Evolutionary conservation across 2,329 filamentous ascomycete species (phyloP), one percentile per base, ranked within the genome.

Genomic region (Botrytis medusae): DNA sequence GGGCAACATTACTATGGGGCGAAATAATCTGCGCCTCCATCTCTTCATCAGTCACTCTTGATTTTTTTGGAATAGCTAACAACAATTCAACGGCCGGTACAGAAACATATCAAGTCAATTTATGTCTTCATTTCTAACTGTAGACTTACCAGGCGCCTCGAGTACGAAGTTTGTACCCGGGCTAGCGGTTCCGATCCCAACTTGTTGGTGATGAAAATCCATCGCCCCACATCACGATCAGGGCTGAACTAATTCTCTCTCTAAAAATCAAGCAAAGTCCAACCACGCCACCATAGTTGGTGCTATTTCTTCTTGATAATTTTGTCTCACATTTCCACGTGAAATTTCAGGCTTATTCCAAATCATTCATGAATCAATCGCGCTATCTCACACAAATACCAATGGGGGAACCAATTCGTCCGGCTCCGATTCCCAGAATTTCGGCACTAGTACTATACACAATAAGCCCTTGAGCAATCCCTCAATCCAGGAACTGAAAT

Each of bases 121-220:
- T 40, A 4, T 18, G 54, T 54, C 16, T 22, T 40, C 34, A 29
- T 14, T 18, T 22, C 25, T 37, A 20, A 40, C 25, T 54, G 25
- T 64, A 32, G 29, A 32, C 22, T 7, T 46, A 54, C 4, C 25
- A 16, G 20, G 46, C 34, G 34, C 22, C 46, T 40, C 20, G 44
- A 54, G 25, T 40, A 68, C 7, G 34, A 40, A 42, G 20, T 54
- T 22, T 9, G 18, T 37, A 51, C 14, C 64, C 46, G 16, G 32
- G 46, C 32, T 54, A 51, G 46, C 34, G 25, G 34, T 51, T 7
- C 42, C 63, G 16, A n/a, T 37, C 14, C 44, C 29, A 51, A 67
- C 63, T 10, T 67, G 44, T 67, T 51, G 44, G 44, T 54, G 64
- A 67, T 37, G 22, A 42, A 40, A 40, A 40, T 40, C 64, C 64